Evolutionary conservation across 345 rosid species (phyloP).

Genomic region (Murraya paniculata): DNA sequence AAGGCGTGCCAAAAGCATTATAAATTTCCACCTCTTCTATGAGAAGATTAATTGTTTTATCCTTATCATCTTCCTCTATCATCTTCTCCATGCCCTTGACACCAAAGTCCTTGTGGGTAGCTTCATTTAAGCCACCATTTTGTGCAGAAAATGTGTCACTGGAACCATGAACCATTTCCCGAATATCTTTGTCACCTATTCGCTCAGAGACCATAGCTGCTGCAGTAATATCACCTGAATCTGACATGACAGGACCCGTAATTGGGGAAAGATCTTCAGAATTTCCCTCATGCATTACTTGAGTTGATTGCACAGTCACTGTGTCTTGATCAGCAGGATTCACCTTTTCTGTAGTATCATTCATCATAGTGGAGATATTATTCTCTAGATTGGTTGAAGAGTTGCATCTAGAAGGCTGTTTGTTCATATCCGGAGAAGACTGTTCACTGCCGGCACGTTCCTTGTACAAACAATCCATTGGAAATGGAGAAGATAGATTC

Average conservation of each 20-base stretch:
- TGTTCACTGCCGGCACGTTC: constrained; percentile 40
- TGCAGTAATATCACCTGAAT: constrained; percentile 19
- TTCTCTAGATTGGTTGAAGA: constrained; percentile 27
- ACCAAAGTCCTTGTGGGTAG: constrained; percentile 18
- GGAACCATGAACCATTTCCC: constrained; percentile 25
- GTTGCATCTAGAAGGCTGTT: constrained; percentile 27
- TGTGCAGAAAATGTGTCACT: constrained; percentile 24
- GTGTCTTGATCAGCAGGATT: constrained; percentile 29
- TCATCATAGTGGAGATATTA: constrained; percentile 22
- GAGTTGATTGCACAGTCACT: constrained; percentile 25
- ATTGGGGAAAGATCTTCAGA: constrained; percentile 29
- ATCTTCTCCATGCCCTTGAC: constrained; percentile 31
- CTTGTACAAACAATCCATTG: constrained; percentile 70
- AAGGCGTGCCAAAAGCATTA: neutral
- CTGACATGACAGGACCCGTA: constrained; percentile 24
- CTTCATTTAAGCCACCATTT: constrained; percentile 28
- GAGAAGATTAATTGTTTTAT: constrained; percentile 42
- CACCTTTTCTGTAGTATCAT: constrained; percentile 23
- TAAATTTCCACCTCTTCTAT: constrained; percentile 58
- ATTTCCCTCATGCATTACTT: constrained; percentile 19
- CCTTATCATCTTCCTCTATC: constrained; percentile 30
- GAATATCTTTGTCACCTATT: constrained; percentile 29
- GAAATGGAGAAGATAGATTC: constrained; percentile 73
- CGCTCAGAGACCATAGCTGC: constrained; percentile 24
- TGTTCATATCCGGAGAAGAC: constrained; percentile 22